Conservation (phyloP, 1,284 basidiomycete species). For the Cutaneotrichosporon mucoides region DNA sequence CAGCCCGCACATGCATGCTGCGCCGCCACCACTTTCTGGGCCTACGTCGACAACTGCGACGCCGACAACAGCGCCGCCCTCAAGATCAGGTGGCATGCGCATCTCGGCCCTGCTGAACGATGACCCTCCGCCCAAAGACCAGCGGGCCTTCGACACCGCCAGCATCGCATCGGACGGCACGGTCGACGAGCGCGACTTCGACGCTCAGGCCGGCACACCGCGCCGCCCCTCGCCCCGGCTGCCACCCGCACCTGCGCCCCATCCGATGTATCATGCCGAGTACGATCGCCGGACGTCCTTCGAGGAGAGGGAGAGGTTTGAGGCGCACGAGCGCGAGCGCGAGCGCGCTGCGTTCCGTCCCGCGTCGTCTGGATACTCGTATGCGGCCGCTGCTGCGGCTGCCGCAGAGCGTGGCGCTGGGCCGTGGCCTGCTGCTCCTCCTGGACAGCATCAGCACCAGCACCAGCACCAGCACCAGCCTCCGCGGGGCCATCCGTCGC, state of each 20-base stretch:
- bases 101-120: slow-evolving; percentile 44
- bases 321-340: not conserved
- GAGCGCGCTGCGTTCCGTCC: slow-evolving; percentile 5
- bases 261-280: not conserved
- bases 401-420: not conserved
- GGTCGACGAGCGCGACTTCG: slow-evolving; percentile 38
- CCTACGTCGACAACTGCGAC: slow-evolving; percentile 1
- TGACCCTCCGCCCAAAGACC: slow-evolving; percentile 23
- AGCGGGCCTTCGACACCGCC: slow-evolving; percentile 22
- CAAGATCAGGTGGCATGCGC: slow-evolving; percentile 38
- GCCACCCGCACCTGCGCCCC: not conserved
- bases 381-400: slow-evolving; percentile 12
- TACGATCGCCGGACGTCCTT: slow-evolving; percentile 11
- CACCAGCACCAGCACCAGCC: too few relatives aligned
- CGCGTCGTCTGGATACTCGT: slow-evolving; percentile 10
- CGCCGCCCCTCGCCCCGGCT: slow-evolving; percentile 13
- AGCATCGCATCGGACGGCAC: slow-evolving; percentile 43
- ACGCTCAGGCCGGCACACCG: not conserved
- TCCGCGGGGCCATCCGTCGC: too few relatives aligned
- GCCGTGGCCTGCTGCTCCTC: too few relatives aligned
- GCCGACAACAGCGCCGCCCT: slow-evolving; percentile 10
- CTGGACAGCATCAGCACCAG: too few relatives aligned
- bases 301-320: slow-evolving; percentile 7
- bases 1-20: slow-evolving; percentile 11
- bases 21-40: not conserved